Evolutionary conservation across 2,329 filamentous ascomycete species (phyloP).

Genomic region (Zalaria sp.): DNA sequence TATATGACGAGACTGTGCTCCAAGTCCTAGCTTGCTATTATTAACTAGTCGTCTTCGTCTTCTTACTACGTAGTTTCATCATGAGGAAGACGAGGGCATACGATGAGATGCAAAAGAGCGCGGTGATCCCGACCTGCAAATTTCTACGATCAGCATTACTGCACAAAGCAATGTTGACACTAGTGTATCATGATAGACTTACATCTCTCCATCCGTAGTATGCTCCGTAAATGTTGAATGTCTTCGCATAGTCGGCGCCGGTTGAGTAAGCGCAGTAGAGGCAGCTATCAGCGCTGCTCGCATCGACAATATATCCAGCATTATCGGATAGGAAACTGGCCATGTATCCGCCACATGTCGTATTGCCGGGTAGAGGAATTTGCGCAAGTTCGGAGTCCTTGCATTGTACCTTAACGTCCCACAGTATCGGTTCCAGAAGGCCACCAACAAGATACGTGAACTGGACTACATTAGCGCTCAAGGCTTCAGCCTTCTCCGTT

Average conservation of each 20-base stretch:
- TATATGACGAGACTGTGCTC: background rate
- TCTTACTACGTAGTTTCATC: too few relatives aligned
- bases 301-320: constrained; percentile 26
- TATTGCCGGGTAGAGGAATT: constrained; percentile 20
- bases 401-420: constrained; percentile 21
- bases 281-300: constrained; percentile 17
- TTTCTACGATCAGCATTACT: constrained; percentile 1
- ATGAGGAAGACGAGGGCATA: too few relatives aligned
- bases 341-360: constrained; percentile 28
- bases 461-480: too few relatives aligned
- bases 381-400: constrained; percentile 21
- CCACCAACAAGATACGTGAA: constrained; percentile 14
- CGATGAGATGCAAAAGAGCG: too few relatives aligned
- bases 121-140: background rate
- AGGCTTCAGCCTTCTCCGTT: too few relatives aligned
- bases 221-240: constrained; percentile 2
- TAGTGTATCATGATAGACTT: constrained; percentile 2
- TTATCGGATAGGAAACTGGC: constrained; percentile 15
- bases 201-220: constrained; percentile 4
- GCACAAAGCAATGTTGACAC: constrained; percentile 4
- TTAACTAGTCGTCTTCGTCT: too few relatives aligned
- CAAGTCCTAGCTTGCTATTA: too few relatives aligned
- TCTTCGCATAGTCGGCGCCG: constrained; percentile 5
- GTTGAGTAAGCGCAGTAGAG: constrained; percentile 5
- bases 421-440: constrained; percentile 40